Percentiles rank a stretch among this genome's conserved stretches.
Evolutionary conservation across 75 land plant genomes (phyloP).

Genomic region (Selaginella moellendorffii): DNA sequence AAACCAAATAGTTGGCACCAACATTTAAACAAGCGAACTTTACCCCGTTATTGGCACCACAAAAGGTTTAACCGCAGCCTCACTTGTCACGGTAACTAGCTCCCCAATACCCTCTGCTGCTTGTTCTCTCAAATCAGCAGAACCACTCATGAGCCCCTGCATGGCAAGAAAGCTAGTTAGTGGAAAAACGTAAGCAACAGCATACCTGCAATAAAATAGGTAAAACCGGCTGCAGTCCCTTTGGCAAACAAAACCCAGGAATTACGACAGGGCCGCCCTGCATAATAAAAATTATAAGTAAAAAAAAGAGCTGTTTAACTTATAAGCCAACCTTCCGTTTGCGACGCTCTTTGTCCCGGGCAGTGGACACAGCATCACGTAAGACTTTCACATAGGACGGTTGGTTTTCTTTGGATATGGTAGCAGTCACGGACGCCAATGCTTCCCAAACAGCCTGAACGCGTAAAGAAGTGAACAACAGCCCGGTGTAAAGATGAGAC

Average conservation of each 20-base stretch:
- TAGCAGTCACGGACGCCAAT: conserved; percentile 57
- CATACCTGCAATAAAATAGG: conserved; percentile 86
- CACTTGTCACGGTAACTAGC: conserved; percentile 85
- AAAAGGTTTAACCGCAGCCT: conserved; percentile 67
- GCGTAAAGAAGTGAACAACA: neutral
- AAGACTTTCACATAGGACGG: conserved; percentile 78
- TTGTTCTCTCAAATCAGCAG: conserved; percentile 90
- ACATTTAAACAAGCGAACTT: neutral
- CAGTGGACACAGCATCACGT: conserved; percentile 95
- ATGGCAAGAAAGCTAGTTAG: neutral
- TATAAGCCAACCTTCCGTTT: conserved; percentile 55
- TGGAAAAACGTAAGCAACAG: neutral
- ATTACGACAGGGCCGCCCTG: conserved; percentile 88
- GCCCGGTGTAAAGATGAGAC: neutral
- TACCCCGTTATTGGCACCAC: conserved; percentile 99
- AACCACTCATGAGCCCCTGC: conserved; percentile 91
- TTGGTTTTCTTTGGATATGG: conserved; percentile 71
- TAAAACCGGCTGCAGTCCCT: conserved; percentile 86
- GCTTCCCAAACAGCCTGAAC: conserved; percentile 93
- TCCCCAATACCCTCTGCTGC: conserved; percentile 96
- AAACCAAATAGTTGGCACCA: neutral
- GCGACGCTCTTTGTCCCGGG: conserved; percentile 94
- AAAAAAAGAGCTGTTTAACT: neutral
- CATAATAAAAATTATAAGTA: conserved; percentile 3
- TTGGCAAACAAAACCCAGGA: conserved; percentile 91